Conservation (phyloP, 1,284 basidiomycete genomes). For the Apiotrichum akiyoshidainum region DNA sequence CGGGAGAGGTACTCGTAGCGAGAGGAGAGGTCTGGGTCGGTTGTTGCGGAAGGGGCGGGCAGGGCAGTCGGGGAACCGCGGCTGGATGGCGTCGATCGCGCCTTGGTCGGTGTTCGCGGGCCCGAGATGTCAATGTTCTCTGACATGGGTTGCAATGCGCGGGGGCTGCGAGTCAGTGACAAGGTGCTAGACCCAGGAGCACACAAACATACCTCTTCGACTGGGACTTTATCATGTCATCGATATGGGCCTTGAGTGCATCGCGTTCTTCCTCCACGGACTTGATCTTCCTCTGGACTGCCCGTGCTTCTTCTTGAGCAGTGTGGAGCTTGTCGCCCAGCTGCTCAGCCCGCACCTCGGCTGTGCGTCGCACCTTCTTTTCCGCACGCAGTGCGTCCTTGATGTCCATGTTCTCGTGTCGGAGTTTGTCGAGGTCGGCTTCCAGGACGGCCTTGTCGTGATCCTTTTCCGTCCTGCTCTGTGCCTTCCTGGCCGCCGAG, state of each 20-base stretch:
- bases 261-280: neutral
- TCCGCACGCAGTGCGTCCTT: neutral
- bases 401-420: conserved; percentile 2
- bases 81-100: neutral
- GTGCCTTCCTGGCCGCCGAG: no score
- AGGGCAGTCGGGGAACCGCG: neutral
- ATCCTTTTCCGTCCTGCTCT: neutral
- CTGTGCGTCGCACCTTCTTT: neutral
- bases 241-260: no score
- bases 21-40: neutral
- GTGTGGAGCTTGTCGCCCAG: conserved; percentile 1
- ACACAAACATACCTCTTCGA: no score
- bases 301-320: conserved; percentile 6
- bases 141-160: conserved; percentile 22
- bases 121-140: conserved; percentile 16
- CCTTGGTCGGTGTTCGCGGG: conserved; percentile 12
- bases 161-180: conserved; percentile 8
- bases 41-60: conserved; percentile 1
- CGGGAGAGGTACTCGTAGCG: conserved; percentile 26
- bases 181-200: no score
- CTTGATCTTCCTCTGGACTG: neutral
- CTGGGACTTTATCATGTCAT: no score
- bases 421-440: neutral
- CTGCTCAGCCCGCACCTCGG: neutral
- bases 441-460: conserved; percentile 5